Evolutionary conservation across 2,329 filamentous ascomycete genomes (phyloP).

Genomic region (Acrodontium crateriforme): DNA sequence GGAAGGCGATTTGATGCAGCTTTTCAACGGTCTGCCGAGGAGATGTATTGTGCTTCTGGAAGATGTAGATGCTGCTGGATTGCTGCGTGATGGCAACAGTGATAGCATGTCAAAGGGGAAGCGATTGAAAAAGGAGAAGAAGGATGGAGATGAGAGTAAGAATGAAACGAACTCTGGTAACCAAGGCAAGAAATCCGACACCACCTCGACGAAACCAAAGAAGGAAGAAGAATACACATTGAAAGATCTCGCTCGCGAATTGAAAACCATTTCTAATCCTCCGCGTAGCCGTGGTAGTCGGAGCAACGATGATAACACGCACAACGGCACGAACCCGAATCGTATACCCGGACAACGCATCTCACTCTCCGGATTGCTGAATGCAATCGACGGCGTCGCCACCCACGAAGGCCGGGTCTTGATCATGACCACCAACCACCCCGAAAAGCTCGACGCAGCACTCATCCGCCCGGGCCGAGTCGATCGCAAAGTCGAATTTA

Average conservation of each 20-base stretch:
- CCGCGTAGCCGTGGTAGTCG: conserved; percentile 2
- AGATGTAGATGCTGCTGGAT: conserved; percentile 34
- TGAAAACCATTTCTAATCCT: conserved; percentile 9
- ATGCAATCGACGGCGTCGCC: conserved; percentile 71
- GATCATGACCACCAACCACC: conserved; percentile 71
- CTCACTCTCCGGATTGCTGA: conserved; percentile 64
- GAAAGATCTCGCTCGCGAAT: conserved; percentile 16
- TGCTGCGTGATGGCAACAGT: conserved; percentile 23
- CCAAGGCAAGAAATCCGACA: conserved; percentile 8
- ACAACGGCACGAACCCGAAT: conserved; percentile 6
- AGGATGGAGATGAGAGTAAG: conserved; percentile 5
- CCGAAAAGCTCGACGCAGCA: conserved; percentile 51
- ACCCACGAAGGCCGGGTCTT: conserved; percentile 66
- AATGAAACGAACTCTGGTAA: conserved; percentile 3
- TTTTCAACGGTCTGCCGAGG: conserved; percentile 30
- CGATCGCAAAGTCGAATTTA: conserved; percentile 52
- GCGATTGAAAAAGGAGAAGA: conserved; percentile 4
- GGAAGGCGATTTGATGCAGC: conserved; percentile 44
- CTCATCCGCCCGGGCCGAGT: conserved; percentile 61
- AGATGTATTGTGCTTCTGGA: conserved; percentile 35
- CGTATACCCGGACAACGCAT: conserved; percentile 41
- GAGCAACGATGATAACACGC: conserved; percentile 3
- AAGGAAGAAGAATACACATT: conserved; percentile 16
- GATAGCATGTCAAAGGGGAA: conserved; percentile 5
- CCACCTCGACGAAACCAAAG: conserved; percentile 2